phyloP scores from a whole-genome alignment of 2,329 filamentous ascomycete genomes.

The Diaporthe sp. region DNA sequence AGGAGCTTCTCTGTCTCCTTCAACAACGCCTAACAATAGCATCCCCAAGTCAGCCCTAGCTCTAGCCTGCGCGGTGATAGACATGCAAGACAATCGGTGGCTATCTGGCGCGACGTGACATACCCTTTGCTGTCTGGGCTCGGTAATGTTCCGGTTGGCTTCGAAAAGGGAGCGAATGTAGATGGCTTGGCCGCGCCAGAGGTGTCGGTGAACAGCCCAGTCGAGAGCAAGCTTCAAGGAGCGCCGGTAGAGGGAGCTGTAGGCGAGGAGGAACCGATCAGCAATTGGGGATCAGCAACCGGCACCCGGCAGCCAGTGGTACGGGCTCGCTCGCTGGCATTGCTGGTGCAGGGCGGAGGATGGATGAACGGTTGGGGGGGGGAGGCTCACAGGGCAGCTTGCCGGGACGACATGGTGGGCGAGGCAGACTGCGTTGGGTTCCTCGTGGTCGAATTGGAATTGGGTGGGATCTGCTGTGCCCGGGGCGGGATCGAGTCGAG shows the following conservation, averaged over 20 bases:
- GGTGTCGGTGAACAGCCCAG: constrained; percentile 91
- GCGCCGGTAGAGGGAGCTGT: constrained; percentile 85
- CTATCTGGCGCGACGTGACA: constrained; percentile 38
- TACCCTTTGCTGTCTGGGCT: constrained; percentile 89
- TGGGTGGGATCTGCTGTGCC: not conserved
- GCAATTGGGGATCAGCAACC: constrained; percentile 7
- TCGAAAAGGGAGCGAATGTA: constrained; percentile 97
- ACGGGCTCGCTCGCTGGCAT: not conserved
- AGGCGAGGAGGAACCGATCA: constrained; percentile 34
- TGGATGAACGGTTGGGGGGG: constrained; percentile 23
- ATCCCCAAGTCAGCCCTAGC: constrained; percentile 20
- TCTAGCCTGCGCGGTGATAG: constrained; percentile 1
- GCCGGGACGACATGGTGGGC: constrained; percentile 56
- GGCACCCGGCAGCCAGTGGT: too few relatives aligned
- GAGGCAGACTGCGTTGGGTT: constrained; percentile 9
- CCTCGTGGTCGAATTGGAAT: not conserved
- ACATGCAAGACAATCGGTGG: not conserved
- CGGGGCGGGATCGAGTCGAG: constrained; percentile 8
- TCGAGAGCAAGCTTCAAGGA: constrained; percentile 93
- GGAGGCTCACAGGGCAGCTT: constrained; percentile 62
- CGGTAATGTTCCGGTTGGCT: constrained; percentile 85
- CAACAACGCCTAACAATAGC: constrained; percentile 73
- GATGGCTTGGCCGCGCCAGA: constrained; percentile 95
- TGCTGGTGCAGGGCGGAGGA: not conserved
- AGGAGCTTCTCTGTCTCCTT: constrained; percentile 89